Base-by-base conservation (phyloP, 2,329 filamentous ascomycete genomes). In the Clonostachys solani region DNA sequence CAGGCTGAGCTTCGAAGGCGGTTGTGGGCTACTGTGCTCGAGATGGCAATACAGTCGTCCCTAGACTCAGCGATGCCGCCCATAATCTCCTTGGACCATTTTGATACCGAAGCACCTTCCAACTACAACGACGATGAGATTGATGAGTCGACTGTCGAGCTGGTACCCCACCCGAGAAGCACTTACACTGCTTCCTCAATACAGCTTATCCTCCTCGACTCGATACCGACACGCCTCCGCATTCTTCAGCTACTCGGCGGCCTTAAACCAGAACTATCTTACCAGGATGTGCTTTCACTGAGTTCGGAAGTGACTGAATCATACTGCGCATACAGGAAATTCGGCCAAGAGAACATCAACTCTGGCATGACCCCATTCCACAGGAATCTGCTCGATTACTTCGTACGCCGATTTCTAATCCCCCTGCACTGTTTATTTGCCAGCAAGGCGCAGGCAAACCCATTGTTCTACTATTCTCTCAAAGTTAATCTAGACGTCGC, bases 351-450 rank as follows among this genome's bases (percentile, higher is more conserved):
- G 2, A 54, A 56, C 23, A 23, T 1, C n/a, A 50, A 40, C 4
- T 19, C 9, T n/a, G 19, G 13, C 4, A 19, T 16, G 6, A 19
- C 38, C n/a, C 62, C 56, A 0, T 76, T 75, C 48, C 69, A 74
- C 38, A 60, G 67, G 3, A 78, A 78, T 48, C 56, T 81, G 6
- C 60, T 79, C 23, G 72, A 80, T 43, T 72, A 75, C 38, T 62
- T 77, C 1, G 64, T 77, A 5, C 74, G 75, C 6, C 75, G 80
- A 13, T 82, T 80, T 54, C 54, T 82, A 3, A 68, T 83, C 13
- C 67, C 72, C 1, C 62, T 84, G 0, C 80, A 84, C 51, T 71
- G 68, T 8, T 64, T 72, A 1, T 80, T 74, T 54, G 68, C 69
- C 36, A 58, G 58, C 36, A 60, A 67, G 49, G 69, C 74, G 10